Conservation (phyloP, 169 alveolate species). For the Plasmodium reichenowi region DNA sequence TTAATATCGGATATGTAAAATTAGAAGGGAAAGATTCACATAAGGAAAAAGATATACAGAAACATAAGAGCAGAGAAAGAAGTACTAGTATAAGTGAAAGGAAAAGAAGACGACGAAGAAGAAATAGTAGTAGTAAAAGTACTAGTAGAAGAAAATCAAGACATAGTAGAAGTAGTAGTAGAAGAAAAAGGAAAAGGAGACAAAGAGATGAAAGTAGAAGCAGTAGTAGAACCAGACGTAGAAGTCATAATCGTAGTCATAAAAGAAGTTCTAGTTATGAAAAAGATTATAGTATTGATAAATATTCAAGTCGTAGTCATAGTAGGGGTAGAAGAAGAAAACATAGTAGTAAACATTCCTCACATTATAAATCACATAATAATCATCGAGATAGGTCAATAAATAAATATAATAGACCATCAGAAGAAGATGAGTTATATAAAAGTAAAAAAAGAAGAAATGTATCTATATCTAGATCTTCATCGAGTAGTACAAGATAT, state of each 20-base stretch:
- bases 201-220: neutral
- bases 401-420: constrained; percentile 11
- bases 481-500: constrained; percentile 2
- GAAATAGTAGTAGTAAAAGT: constrained; percentile 39
- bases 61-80: constrained; percentile 32
- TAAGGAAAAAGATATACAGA: constrained; percentile 29
- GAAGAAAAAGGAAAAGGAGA: constrained; percentile 14
- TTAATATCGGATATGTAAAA: constrained; percentile 82
- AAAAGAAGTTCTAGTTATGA: constrained; percentile 2
- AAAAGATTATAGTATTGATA: constrained; percentile 3
- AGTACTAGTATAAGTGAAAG: constrained; percentile 11
- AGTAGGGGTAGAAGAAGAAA: constrained; percentile 28
- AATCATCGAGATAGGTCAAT: constrained; percentile 26
- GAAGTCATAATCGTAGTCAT: constrained; percentile 19
- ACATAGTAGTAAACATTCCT: constrained; percentile 23
- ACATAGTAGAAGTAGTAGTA: constrained; percentile 1
- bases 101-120: constrained; percentile 34
- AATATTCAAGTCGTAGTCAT: neutral
- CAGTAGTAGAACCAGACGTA: constrained; percentile 21
- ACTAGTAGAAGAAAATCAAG: constrained; percentile 30
- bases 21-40: constrained; percentile 58
- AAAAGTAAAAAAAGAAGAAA: constrained; percentile 24
- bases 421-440: neutral
- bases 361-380: constrained; percentile 22
- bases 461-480: constrained; percentile 24